Evolutionary conservation across 2,329 filamentous ascomycete genomes (phyloP).

Genomic region (Colletotrichum sp.): DNA sequence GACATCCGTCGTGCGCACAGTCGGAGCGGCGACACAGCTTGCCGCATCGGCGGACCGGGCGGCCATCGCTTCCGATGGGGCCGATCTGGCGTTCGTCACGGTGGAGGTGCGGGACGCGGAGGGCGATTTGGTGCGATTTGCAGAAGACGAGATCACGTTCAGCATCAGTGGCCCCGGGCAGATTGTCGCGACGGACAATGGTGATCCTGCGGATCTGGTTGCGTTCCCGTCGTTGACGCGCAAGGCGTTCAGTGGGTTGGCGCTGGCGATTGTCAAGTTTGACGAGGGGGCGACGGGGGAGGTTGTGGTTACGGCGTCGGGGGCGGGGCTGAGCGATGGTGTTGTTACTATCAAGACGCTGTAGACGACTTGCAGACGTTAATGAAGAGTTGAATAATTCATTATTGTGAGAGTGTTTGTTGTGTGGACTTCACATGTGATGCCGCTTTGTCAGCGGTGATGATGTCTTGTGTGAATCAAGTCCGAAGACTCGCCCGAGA

Average conservation of each 20-base stretch:
- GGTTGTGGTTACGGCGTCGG: background rate
- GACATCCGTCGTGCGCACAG: conserved; percentile 42
- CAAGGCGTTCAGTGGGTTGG: conserved; percentile 45
- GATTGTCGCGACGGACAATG: conserved; percentile 58
- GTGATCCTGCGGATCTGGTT: conserved; percentile 49
- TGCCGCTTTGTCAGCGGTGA: background rate
- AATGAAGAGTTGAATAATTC: background rate
- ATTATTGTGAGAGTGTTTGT: accelerated
- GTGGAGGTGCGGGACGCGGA: conserved; percentile 48
- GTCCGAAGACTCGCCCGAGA: background rate
- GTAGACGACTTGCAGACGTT: background rate
- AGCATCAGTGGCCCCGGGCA: conserved; percentile 45
- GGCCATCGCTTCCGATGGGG: conserved; percentile 42
- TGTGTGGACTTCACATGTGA: background rate
- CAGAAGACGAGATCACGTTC: conserved; percentile 48
- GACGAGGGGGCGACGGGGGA: conserved; percentile 17
- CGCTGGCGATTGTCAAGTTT: conserved; percentile 42
- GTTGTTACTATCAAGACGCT: background rate
- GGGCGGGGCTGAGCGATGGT: background rate
- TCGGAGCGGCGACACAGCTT: conserved; percentile 42
- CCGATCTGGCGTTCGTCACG: conserved; percentile 52
- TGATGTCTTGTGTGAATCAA: background rate
- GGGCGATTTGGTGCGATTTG: conserved; percentile 48
- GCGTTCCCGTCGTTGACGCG: conserved; percentile 44
- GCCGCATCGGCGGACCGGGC: conserved; percentile 44